Evolutionary conservation across 169 alveolate genomes (phyloP).

Genomic region (Plasmodium falciparum): DNA sequence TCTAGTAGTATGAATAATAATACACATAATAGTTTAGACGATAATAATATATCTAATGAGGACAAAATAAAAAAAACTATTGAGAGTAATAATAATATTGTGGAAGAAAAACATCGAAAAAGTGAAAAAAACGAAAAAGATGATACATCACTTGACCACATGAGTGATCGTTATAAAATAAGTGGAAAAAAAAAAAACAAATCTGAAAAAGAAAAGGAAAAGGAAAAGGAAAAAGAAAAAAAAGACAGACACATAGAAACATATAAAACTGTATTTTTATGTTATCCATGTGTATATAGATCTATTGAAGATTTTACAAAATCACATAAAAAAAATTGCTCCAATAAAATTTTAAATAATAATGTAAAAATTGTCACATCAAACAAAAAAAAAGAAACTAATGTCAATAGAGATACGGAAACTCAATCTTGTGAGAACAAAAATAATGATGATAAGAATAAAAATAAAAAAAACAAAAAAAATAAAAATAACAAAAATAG

Average conservation of each 20-base stretch:
- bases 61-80: slow-evolving; percentile 4
- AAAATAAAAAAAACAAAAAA: slow-evolving; percentile 5
- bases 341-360: slow-evolving; percentile 63
- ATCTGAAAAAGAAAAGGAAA: slow-evolving; percentile 28
- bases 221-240: slow-evolving; percentile 36
- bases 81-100: not conserved
- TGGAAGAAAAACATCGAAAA: not conserved
- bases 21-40: not conserved
- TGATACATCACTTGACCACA: not conserved
- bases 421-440: not conserved
- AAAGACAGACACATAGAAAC: slow-evolving; percentile 22
- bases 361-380: slow-evolving; percentile 70
- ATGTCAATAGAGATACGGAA: no score
- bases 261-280: slow-evolving; percentile 63
- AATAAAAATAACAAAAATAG: not conserved
- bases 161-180: slow-evolving; percentile 15
- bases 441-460: slow-evolving; percentile 1
- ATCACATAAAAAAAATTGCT: slow-evolving; percentile 45
- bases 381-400: slow-evolving; percentile 36
- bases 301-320: slow-evolving; percentile 68
- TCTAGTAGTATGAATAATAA: no score
- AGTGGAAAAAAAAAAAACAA: slow-evolving; percentile 37
- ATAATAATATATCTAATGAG: not conserved
- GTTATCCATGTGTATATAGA: slow-evolving; percentile 73
- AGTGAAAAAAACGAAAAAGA: slow-evolving; percentile 12